phyloP scores from a whole-genome alignment of 805 yeast species.

The Pichia ethanolica region DNA sequence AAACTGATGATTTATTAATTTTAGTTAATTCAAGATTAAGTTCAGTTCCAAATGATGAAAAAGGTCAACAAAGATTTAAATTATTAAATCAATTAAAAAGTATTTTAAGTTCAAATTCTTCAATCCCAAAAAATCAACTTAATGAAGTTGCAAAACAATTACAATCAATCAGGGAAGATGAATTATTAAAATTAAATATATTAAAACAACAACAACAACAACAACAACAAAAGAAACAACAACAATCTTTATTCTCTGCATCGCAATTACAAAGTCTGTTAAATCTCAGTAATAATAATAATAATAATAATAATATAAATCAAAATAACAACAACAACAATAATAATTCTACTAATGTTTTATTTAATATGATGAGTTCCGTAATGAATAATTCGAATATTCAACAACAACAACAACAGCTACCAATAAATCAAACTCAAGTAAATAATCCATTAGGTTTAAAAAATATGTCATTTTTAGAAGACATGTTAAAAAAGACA shows the following conservation, averaged over 20 bases:
- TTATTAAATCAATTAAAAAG: slow-evolving; percentile 38
- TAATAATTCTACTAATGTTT: slow-evolving; percentile 14
- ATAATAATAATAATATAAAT: neutral
- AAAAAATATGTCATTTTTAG: slow-evolving; percentile 13
- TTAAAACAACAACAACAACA: slow-evolving; percentile 18
- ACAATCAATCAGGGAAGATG: slow-evolving; percentile 28
- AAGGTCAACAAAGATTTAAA: slow-evolving; percentile 36
- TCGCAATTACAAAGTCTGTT: slow-evolving; percentile 13
- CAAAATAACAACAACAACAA: neutral
- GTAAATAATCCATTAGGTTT: slow-evolving; percentile 13
- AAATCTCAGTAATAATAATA: slow-evolving; percentile 1
- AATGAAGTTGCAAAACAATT: slow-evolving; percentile 28
- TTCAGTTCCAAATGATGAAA: slow-evolving; percentile 30
- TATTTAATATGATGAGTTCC: slow-evolving; percentile 21
- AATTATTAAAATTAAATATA: slow-evolving; percentile 21
- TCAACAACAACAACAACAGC: slow-evolving; percentile 4
- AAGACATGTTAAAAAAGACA: slow-evolving; percentile 15
- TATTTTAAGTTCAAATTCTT: slow-evolving; percentile 28
- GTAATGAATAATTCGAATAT: slow-evolving; percentile 3
- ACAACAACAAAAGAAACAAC: slow-evolving; percentile 9
- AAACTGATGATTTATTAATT: slow-evolving; percentile 33
- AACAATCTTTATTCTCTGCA: slow-evolving; percentile 9
- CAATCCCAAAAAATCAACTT: slow-evolving; percentile 25
- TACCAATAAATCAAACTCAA: neutral
- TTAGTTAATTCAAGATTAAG: slow-evolving; percentile 35